Evolutionary conservation across 768 basidiomycete species (phyloP).

Genomic region (Scleroderma bovista): DNA sequence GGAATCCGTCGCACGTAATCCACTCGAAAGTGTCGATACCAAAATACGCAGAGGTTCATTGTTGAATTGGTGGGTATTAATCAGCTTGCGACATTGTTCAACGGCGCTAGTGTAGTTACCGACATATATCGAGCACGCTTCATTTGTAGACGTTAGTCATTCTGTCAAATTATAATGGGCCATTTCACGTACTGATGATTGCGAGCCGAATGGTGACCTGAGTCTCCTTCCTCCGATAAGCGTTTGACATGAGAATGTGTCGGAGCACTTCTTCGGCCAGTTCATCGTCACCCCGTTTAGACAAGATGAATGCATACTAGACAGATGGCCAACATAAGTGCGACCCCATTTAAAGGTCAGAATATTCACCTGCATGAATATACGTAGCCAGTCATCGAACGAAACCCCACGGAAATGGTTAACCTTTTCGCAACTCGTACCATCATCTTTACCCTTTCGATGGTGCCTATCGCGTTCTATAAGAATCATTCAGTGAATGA

Average conservation of each 20-base stretch:
- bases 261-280: slow-evolving; percentile 70
- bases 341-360: background rate
- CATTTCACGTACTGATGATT: slow-evolving; percentile 51
- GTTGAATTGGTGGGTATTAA: slow-evolving; percentile 75
- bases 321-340: background rate
- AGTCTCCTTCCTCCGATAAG: slow-evolving; percentile 53
- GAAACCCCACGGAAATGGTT: slow-evolving; percentile 74
- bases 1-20: slow-evolving; percentile 62
- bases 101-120: slow-evolving; percentile 54
- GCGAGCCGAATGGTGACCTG: slow-evolving; percentile 74
- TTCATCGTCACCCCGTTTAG: slow-evolving; percentile 56
- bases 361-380: slow-evolving; percentile 73
- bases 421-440: slow-evolving; percentile 39
- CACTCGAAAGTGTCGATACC: slow-evolving; percentile 65
- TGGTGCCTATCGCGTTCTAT: slow-evolving; percentile 54
- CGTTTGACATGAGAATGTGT: slow-evolving; percentile 70
- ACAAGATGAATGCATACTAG: slow-evolving; percentile 73
- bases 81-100: slow-evolving; percentile 72
- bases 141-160: slow-evolving; percentile 1
- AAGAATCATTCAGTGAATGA: background rate
- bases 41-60: slow-evolving; percentile 82
- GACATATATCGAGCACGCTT: slow-evolving; percentile 70
- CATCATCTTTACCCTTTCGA: slow-evolving; percentile 42
- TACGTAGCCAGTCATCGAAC: slow-evolving; percentile 78
- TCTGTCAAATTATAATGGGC: background rate